Base-by-base conservation (phyloP, 1,139 yeast species). In the Pichia norvegensis region DNA sequence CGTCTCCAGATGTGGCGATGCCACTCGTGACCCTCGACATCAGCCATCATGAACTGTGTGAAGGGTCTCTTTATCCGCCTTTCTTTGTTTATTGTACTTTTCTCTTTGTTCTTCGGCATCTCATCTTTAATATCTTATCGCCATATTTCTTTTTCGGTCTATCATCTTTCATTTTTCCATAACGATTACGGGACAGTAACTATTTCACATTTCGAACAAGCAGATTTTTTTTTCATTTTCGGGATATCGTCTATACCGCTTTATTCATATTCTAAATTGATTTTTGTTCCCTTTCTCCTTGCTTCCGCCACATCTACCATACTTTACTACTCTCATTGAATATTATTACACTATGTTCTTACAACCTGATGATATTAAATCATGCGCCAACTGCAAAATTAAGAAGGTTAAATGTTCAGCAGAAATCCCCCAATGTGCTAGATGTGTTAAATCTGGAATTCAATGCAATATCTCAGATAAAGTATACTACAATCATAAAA, bases 401-500 rank as follows among this genome's bases (percentile, higher is more conserved):
- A 35, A 35, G 7, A 35, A 35, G 13, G 37, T 35, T 5, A 35
- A 46, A 58, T 56, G 59, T 42, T 46, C 55, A 2, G 58, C 52
- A 6, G 55, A 54, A 27, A 22, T 56, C 1, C 60, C 59, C 1
- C 38, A 38, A 14, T 56, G 59, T 42, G 42, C 46, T 4, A 35
- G 53, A 33, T 56, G 59, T 36, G 23, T 29, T 14, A 53, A 51
- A 29, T 46, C 54, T 3, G 43, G 47, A 9, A 37, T 46, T 1
- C 41, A 45, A 10, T 56, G 60, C 35, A 52, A 54, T 37, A 51
- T 56, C 9, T 39, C 43, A 11, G 54, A 55, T 3, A 52, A 52
- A 36, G 52, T 53, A 9, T 54, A 52, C n/a, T 56, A 54, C 37
- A 53, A 48, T 20, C 49, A 54, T 46, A 46, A 51, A n/a, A 54